phyloP scores from a whole-genome alignment of 257 asterid genomes.

The Rauvolfia tetraphylla region DNA sequence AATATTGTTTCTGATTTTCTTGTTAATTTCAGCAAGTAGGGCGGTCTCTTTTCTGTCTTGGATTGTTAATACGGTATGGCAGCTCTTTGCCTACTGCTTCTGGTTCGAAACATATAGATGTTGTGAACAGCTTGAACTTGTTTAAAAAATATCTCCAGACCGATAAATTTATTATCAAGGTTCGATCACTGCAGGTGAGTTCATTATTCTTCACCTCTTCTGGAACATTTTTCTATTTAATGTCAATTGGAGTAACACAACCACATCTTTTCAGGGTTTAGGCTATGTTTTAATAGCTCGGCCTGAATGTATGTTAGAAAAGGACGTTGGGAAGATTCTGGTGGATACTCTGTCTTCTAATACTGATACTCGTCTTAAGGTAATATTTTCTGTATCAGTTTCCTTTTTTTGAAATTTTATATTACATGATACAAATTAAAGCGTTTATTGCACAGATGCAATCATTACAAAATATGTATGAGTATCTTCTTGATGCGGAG shows the following conservation, averaged over 20 bases:
- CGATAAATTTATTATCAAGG: conserved; percentile 79
- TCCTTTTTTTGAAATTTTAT: conserved; percentile 5
- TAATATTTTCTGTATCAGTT: conserved; percentile 26
- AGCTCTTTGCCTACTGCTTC: conserved; percentile 52
- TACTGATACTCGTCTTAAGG: conserved; percentile 80
- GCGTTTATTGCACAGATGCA: conserved; percentile 64
- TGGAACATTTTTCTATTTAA: not conserved
- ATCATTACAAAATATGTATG: conserved; percentile 87
- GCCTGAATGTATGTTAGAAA: conserved; percentile 89
- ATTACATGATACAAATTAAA: conserved; percentile 20
- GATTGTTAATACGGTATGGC: conserved; percentile 93
- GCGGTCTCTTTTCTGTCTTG: conserved; percentile 95
- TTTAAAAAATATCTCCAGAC: conserved; percentile 87
- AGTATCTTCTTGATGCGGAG: conserved; percentile 97
- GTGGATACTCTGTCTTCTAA: conserved; percentile 61
- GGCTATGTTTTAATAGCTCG: conserved; percentile 88
- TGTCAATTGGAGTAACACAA: conserved; percentile 2
- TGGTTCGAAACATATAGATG: conserved; percentile 58
- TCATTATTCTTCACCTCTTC: conserved; percentile 17
- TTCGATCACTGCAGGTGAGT: conserved; percentile 83
- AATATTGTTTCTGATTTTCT: conserved; percentile 15
- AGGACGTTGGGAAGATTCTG: conserved; percentile 68
- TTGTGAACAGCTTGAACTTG: conserved; percentile 57
- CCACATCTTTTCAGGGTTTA: conserved; percentile 60
- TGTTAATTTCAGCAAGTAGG: conserved; percentile 76